Evolutionary conservation across 768 basidiomycete genomes (phyloP).

Genomic region (Lactarius tabidus): DNA sequence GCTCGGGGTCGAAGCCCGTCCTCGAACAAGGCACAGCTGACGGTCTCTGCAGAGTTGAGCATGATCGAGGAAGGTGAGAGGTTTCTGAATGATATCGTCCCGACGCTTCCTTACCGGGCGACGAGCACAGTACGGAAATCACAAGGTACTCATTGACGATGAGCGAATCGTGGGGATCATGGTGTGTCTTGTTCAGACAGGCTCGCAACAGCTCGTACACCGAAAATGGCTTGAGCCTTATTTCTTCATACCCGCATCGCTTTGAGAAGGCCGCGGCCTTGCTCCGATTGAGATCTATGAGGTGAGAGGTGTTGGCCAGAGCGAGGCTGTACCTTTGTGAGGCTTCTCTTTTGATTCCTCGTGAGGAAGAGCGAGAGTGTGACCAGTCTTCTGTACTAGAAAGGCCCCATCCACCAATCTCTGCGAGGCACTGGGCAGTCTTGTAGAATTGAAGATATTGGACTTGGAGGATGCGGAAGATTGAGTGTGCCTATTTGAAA

Average conservation of each 20-base stretch:
- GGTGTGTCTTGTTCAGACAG: constrained; percentile 4
- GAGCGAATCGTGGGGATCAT: constrained; percentile 21
- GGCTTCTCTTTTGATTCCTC: no score
- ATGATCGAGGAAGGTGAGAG: constrained; percentile 14
- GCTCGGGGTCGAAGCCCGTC: neutral
- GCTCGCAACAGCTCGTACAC: neutral
- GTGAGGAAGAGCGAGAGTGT: no score
- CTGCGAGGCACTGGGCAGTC: neutral
- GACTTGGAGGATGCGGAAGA: neutral
- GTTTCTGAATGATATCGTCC: constrained; percentile 21
- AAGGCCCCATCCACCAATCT: neutral
- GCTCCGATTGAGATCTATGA: no score
- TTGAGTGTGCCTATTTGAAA: no score
- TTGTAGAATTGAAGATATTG: neutral
- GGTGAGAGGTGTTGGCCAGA: no score
- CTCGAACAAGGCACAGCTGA: neutral
- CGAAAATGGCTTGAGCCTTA: neutral
- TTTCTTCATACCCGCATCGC: no score
- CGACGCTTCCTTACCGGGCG: constrained; percentile 17
- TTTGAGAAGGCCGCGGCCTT: no score
- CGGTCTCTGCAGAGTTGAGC: constrained; percentile 16
- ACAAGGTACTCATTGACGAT: constrained; percentile 20
- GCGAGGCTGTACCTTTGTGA: no score
- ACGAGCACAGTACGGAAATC: constrained; percentile 21
- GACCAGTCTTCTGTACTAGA: neutral